Base-by-base conservation (phyloP, 2,329 filamentous ascomycete species). In the Aspergillus costaricaensis region DNA sequence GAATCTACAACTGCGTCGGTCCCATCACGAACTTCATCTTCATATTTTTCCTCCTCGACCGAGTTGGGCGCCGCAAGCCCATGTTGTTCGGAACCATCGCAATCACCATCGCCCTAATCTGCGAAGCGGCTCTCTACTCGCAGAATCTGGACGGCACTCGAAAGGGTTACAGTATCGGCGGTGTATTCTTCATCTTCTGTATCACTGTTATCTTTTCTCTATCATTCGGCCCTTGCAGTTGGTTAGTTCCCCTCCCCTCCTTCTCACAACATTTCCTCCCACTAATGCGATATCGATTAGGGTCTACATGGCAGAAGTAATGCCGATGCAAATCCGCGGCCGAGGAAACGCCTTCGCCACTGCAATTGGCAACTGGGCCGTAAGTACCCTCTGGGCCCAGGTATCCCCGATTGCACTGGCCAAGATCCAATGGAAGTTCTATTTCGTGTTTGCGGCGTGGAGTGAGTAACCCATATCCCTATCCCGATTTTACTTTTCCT, bases 241-340 rank as follows among this genome's bases (percentile, higher is more conserved):
- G 70, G 68, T 72, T 55, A 48, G 68, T 56, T 3, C 41, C 8
- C 7, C 23, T 27, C 14, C 23, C 23, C 23, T 23, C 23, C 23
- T 23, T 23, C 23, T 23, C 23, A 23, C 23, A 23, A 23, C 30
- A 10, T 32, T 32, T 32, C 10, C 10, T 32, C 30, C 4, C 30
- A 2, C 38, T 55, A 51, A 58, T 44, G 27, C 14, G n/a, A 25
- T 17, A 5, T 15, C 14, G 4, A 39, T 12, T 0, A 89, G 86
- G 86, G 80, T 89, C 1, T 89, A 89, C 71, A 86, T 86, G 70
- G 82, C 83, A 15, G 88, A 90, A 71, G 85, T 90, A 61, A 86
- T 87, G 73, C 86, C 88, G 9, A 83, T 89, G 74, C 85, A 86
- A 63, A 89, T 88, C 57, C 85, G 88, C 32, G 83, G 83, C 5